A percentile compares a stretch with the other conserved stretches of the same genome.
These are phyloP conservation scores for Pseudogymnoascus sp. DNA, from an alignment of 2,329 filamentous ascomycete species.

Conservation along the genomic window DNA sequence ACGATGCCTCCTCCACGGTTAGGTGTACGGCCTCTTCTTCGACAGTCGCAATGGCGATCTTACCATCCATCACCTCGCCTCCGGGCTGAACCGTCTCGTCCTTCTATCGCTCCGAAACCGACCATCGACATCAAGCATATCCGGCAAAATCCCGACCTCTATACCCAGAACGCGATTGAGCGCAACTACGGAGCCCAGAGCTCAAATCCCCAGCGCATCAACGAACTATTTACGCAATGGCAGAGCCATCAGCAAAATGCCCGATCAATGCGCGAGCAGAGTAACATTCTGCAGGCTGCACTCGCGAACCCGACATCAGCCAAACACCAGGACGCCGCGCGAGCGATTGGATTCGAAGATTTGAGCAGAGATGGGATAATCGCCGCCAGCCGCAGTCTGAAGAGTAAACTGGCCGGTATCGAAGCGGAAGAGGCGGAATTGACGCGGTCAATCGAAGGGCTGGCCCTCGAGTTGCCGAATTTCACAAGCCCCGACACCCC, in stretches of 20 bases:
- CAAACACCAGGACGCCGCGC: slow-evolving; percentile 30
- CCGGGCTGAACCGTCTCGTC: slow-evolving; percentile 28
- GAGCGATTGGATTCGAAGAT: slow-evolving; percentile 25
- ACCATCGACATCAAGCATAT: slow-evolving; percentile 83
- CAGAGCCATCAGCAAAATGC: slow-evolving; percentile 52
- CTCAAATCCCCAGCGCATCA: slow-evolving; percentile 48
- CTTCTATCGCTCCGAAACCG: slow-evolving; percentile 69
- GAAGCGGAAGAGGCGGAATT: slow-evolving; percentile 55
- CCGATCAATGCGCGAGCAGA: slow-evolving; percentile 54
- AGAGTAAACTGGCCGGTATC: slow-evolving; percentile 52
- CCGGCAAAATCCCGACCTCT: slow-evolving; percentile 71
- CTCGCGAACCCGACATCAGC: slow-evolving; percentile 45
- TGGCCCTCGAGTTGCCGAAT: slow-evolving; percentile 79
- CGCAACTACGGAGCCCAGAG: slow-evolving; percentile 67
- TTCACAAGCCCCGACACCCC: slow-evolving; percentile 73
- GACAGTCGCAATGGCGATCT: slow-evolving; percentile 11
- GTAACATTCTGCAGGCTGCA: slow-evolving; percentile 55
- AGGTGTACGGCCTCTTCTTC: neutral
- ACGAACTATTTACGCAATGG: slow-evolving; percentile 48
- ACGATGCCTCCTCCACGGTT: neutral
- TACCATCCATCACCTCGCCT: slow-evolving; percentile 20
- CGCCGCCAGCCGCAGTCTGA: slow-evolving; percentile 56
- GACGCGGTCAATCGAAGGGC: slow-evolving; percentile 57
- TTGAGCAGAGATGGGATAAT: slow-evolving; percentile 47
- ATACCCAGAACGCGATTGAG: slow-evolving; percentile 74